Percentiles rank a stretch among this genome's conserved stretches.
These are phyloP conservation scores for Trichothecium roseum DNA, from an alignment of 2,329 filamentous ascomycete genomes.

Conservation along the genomic window DNA sequence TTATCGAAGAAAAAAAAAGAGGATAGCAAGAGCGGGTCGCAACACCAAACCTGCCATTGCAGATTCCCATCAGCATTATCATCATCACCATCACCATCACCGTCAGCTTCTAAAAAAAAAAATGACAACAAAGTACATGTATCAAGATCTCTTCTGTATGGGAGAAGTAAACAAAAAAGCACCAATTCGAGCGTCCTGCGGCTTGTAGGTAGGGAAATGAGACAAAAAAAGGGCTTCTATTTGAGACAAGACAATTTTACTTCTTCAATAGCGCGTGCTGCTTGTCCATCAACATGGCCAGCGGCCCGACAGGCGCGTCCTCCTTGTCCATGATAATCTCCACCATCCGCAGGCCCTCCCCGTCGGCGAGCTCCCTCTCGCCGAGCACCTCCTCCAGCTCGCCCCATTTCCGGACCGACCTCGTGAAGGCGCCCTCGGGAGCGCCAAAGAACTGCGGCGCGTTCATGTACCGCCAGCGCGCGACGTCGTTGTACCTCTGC, in stretches of 20 bases:
- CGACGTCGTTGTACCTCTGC: conserved; percentile 43
- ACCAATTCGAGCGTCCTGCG: no score
- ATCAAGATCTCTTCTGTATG: no score
- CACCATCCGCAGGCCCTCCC: conserved; percentile 18
- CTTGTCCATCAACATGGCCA: conserved; percentile 7
- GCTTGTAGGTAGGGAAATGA: no score
- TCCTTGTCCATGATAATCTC: conserved; percentile 21
- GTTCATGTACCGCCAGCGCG: conserved; percentile 40
- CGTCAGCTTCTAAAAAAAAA: not conserved
- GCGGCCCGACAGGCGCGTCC: conserved; percentile 15
- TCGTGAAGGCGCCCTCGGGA: conserved; percentile 25
- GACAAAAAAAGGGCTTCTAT: no score
- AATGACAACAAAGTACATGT: no score
- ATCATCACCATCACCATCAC: no score
- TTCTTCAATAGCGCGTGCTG: conserved; percentile 5
- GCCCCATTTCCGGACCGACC: conserved; percentile 29
- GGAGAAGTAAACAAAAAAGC: no score
- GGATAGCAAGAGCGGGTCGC: no score
- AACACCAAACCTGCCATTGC: no score
- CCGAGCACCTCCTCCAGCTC: conserved; percentile 28
- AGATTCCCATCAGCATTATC: no score
- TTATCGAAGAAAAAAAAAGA: no score
- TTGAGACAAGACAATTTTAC: no score
- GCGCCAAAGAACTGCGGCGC: conserved; percentile 38
- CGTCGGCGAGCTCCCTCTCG: conserved; percentile 8